These are phyloP conservation scores for Salix suchowensis DNA, from an alignment of 345 rosid genomes.

Conservation along the genomic window DNA sequence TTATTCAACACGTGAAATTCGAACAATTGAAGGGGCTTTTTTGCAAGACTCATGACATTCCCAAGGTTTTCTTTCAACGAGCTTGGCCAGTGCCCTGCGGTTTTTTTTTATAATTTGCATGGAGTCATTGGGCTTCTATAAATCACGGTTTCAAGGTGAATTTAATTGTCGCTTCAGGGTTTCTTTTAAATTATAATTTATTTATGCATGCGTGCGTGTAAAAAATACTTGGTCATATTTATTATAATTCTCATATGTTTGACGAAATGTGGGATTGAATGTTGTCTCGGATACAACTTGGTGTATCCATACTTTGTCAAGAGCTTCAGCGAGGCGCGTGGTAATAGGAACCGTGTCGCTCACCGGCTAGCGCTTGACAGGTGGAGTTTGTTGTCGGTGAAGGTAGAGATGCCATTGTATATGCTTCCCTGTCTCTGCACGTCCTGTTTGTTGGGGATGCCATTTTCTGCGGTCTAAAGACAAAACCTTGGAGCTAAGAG, in stretches of 20 bases:
- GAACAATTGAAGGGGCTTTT: neutral
- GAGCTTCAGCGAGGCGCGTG: neutral
- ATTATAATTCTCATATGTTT: too few relatives aligned
- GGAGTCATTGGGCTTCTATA: neutral
- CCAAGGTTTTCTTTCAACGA: too few relatives aligned
- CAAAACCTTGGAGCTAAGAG: conserved; percentile 1
- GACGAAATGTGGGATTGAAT: too few relatives aligned
- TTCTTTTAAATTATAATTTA: too few relatives aligned
- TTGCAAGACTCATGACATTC: too few relatives aligned
- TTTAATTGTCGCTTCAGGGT: too few relatives aligned
- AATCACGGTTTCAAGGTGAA: neutral
- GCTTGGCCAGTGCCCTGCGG: too few relatives aligned
- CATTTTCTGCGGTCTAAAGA: conserved; percentile 1
- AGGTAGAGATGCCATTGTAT: neutral
- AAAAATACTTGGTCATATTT: too few relatives aligned
- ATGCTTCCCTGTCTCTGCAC: neutral
- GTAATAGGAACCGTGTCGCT: neutral
- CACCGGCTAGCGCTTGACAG: neutral
- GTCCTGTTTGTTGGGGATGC: neutral
- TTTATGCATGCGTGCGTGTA: too few relatives aligned
- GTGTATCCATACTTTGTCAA: neutral
- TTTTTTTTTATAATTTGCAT: too few relatives aligned
- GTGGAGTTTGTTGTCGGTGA: neutral
- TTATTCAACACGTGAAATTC: neutral
- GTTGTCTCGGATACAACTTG: too few relatives aligned